Evolutionary conservation across 306 rosid species (phyloP), one percentile per base, ranked within the genome.

Genomic region (Dalbergia oliveri): DNA sequence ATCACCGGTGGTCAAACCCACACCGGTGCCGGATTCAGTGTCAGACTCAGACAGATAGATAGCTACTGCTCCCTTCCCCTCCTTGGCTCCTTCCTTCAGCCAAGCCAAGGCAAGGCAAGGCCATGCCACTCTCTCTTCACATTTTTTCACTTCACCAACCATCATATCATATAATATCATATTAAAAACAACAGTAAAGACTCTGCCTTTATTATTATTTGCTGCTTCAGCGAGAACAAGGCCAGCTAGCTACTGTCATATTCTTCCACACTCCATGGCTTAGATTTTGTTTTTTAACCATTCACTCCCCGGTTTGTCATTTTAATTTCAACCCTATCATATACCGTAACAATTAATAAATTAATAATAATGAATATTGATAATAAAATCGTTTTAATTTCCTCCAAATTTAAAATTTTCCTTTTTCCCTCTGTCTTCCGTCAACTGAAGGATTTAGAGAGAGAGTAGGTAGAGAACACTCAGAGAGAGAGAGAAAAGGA

Each of bases 1-100:
- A 76, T 70, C 8, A 4, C 60, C 86, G 90, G 87, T 60, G 84
- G 88, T 87, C 84, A 88, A 85, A 90, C 82, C 84, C 68, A 54
- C 56, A 26, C 69, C 86, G 82, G 79, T 76, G 87, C 83, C 76
- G 87, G 87, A 82, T 69, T 87, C 84, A 23, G 60, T 62, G 67
- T 69, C 68, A 19, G 79, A 31, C 72, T 76, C 61, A 49, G 54
- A 5, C 16, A 49, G 6, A 10, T 23, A 68, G 33, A n/a, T 31
- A 31, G 71, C 16, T 49, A 14, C 58, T 14, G 58, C 53, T 15
- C 39, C 66, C 35, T 33, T 26, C 47, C 19, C 60, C 7, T 18
- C n/a, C 0, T 34, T 26, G 31, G 0, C 15, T 31, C 41, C 41
- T 6, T 37, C 7, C 41, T 6, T 37, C 41, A 4, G 7, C 8